These are phyloP conservation scores for Emydomyces testavorans DNA, from an alignment of 2,329 filamentous ascomycete species.

Conservation along the genomic window DNA sequence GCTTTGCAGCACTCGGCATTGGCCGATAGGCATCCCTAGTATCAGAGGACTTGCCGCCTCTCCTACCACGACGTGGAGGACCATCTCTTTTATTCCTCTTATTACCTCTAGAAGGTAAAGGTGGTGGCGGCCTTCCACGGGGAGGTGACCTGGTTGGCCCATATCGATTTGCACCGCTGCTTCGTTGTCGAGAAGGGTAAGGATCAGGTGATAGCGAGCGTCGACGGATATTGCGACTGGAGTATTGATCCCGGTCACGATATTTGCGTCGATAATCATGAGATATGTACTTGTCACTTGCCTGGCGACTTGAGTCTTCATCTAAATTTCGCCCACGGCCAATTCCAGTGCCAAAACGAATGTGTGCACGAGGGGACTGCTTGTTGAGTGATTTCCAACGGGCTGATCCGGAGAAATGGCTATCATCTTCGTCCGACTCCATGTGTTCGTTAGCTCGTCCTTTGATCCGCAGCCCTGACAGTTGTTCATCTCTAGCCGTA, in stretches of 20 bases:
- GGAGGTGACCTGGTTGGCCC: slow-evolving; percentile 19
- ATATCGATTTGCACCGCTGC: slow-evolving; percentile 17
- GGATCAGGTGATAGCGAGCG: slow-evolving; percentile 27
- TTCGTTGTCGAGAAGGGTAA: slow-evolving; percentile 14
- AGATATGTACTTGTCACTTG: slow-evolving; percentile 11
- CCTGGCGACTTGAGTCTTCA: slow-evolving; percentile 14
- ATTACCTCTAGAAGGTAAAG: slow-evolving; percentile 11
- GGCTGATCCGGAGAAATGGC: slow-evolving; percentile 24
- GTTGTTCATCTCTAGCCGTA: slow-evolving; percentile 16
- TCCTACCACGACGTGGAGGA: slow-evolving; percentile 14
- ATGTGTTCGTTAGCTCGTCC: slow-evolving; percentile 26
- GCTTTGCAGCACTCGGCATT: slow-evolving; percentile 25
- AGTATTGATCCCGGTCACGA: slow-evolving; percentile 23
- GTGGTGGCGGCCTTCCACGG: slow-evolving; percentile 12
- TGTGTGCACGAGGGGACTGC: slow-evolving; percentile 24
- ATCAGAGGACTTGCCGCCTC: slow-evolving; percentile 13
- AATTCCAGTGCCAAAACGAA: slow-evolving; percentile 27
- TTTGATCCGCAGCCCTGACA: slow-evolving; percentile 26
- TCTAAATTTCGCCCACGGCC: slow-evolving; percentile 23
- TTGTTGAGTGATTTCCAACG: slow-evolving; percentile 22
- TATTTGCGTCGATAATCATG: slow-evolving; percentile 15
- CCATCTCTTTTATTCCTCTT: slow-evolving; percentile 17
- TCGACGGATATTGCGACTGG: slow-evolving; percentile 20
- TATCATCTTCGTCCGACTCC: slow-evolving; percentile 28
- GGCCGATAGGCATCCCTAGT: slow-evolving; percentile 25